Evolutionary conservation across 1,284 basidiomycete genomes (phyloP), one percentile per base, ranked within the genome.

Genomic region (Bjerkandera adusta): DNA sequence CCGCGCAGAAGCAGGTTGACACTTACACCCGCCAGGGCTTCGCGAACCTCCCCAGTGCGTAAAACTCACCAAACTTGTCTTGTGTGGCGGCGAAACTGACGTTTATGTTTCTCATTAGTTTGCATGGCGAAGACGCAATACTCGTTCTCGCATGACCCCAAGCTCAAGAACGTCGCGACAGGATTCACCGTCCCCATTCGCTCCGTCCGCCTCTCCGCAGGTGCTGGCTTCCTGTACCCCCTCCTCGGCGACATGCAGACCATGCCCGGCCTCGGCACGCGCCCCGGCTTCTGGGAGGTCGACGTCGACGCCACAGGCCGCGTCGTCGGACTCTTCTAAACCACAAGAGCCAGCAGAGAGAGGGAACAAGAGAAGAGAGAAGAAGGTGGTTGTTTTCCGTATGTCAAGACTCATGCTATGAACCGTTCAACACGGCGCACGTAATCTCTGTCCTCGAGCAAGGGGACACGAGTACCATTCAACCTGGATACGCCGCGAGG

Each of bases 81-180:
- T 27, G 35, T 1, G 24, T 46, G 21, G 48, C 43, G 42, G 16
- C 7, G 6, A 20, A 8, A 30, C 8, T 30, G 27, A 30, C 27
- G 27, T 4, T 27, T 21, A 43, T 35, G 40, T 36, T 21, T 36
- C 40, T 35, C 8, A 18, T 3, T 64, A 84, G 92, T 95, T 63
- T 97, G 95, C 71, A 95, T 98, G 92, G 95, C 96, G 49, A 99
- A 99, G 79, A 99, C 97, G 3, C 95, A 96, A 58, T 89, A 97
- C 57, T 96, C 92, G 16, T 93, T 97, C 73, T 95, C 92, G 20
- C 92, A 95, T 64, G 89, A 97, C 64, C 88, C 93, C n/a, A 85
- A 85, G 58, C 75, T 90, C 55, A 97, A 97, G 75, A 86, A 86
- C 57, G 92, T 90, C 2, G 92, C 94, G 3, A 83, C 83, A 39